phyloP scores from a whole-genome alignment of 306 rosid genomes.

The Vigna reflexopilosa region DNA sequence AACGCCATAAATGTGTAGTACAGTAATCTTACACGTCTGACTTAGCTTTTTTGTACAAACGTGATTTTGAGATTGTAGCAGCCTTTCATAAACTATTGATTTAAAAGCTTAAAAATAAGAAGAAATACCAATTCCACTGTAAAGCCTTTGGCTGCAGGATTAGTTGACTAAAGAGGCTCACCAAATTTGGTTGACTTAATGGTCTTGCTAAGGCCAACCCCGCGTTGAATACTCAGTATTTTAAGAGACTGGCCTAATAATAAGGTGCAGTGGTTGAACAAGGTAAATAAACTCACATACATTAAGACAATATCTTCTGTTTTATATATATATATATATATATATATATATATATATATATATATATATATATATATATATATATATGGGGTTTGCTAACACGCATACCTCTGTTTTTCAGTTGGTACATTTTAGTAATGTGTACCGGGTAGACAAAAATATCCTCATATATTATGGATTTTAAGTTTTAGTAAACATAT shows the following conservation, averaged over 20 bases:
- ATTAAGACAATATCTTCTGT: too few species aligned
- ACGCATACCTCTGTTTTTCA: too few species aligned
- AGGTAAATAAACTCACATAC: not conserved
- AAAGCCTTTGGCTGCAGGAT: constrained; percentile 12
- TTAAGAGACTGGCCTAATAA: constrained; percentile 45
- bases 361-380: too few species aligned
- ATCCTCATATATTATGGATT: too few species aligned
- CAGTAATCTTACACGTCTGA: constrained; percentile 20
- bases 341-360: not conserved
- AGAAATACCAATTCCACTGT: constrained; percentile 11
- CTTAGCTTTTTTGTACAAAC: constrained; percentile 35
- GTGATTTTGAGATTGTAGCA: constrained; percentile 37
- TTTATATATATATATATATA: not conserved
- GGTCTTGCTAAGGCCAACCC: constrained; percentile 17
- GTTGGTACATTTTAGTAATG: too few species aligned
- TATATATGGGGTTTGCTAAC: too few species aligned
- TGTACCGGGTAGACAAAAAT: too few species aligned
- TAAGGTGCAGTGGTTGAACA: constrained; percentile 44
- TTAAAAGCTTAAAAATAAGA: constrained; percentile 8
- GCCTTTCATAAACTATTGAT: not conserved
- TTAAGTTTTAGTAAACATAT: too few species aligned
- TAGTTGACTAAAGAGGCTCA: constrained; percentile 29
- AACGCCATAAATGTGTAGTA: constrained; percentile 29
- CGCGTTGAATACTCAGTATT: not conserved
- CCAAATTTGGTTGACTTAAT: constrained; percentile 37